A percentile compares a stretch with the other conserved stretches of the same genome.
These are phyloP conservation scores for Globisporangium megalacanthum DNA, from an alignment of 352 stramenopile species.

Conservation along the genomic window DNA sequence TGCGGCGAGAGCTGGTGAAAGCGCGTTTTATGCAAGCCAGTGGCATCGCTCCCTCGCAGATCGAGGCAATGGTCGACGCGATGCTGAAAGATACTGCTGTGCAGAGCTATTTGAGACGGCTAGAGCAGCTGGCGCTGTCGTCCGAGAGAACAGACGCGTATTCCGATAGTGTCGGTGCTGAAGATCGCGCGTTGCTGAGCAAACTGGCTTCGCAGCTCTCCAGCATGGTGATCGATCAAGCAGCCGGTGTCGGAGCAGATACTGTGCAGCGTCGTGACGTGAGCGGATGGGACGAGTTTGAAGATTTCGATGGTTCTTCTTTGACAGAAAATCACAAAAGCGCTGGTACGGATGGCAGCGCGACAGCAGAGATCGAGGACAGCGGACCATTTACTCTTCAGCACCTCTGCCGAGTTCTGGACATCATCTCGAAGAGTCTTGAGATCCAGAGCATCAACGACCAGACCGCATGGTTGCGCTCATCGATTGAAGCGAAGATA, in stretches of 20 bases:
- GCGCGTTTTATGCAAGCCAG: constrained; percentile 29
- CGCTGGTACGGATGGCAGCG: constrained; percentile 17
- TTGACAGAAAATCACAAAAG: constrained; percentile 13
- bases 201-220: constrained; percentile 6
- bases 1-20: constrained; percentile 67
- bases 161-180: neutral
- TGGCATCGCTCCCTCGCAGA: neutral
- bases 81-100: constrained; percentile 47
- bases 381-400: constrained; percentile 25
- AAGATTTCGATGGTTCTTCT: constrained; percentile 30
- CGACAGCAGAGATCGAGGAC: constrained; percentile 11
- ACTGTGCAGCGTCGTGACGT: neutral
- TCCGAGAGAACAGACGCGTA: constrained; percentile 5
- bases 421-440: constrained; percentile 46
- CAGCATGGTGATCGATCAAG: neutral
- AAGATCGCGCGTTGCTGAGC: constrained; percentile 6
- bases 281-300: constrained; percentile 10
- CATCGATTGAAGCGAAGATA: constrained; percentile 23
- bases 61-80: constrained; percentile 18
- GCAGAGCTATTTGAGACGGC: constrained; percentile 40
- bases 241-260: neutral
- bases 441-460: constrained; percentile 43
- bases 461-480: constrained; percentile 13
- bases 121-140: constrained; percentile 41
- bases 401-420: constrained; percentile 39